Percentiles rank a stretch among this genome's conserved stretches.
phyloP scores from a whole-genome alignment of 352 stramenopile genomes.

The Phytophthora crassamura region DNA sequence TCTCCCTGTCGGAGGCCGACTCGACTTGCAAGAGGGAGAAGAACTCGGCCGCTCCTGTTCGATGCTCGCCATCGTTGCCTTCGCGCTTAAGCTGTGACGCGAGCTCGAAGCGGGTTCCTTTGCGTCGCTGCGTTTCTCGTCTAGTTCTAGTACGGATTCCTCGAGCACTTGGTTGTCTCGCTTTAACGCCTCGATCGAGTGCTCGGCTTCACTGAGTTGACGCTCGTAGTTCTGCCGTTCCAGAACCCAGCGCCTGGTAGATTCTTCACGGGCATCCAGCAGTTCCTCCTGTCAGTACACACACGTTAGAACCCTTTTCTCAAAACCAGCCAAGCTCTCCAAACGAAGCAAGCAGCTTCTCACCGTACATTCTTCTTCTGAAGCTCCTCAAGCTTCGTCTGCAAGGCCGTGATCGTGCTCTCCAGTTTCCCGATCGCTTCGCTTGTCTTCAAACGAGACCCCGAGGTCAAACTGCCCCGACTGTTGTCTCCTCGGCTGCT shows the following conservation, averaged over 20 bases:
- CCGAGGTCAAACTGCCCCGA: slow-evolving; percentile 12
- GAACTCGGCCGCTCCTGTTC: slow-evolving; percentile 6
- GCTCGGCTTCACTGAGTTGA: slow-evolving; percentile 67
- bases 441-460: slow-evolving; percentile 33
- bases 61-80: slow-evolving; percentile 15
- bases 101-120: slow-evolving; percentile 10
- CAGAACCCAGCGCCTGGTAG: slow-evolving; percentile 65
- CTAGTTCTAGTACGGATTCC: slow-evolving; percentile 61
- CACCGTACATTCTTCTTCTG: slow-evolving; percentile 80
- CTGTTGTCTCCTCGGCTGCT: slow-evolving; percentile 14
- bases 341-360: slow-evolving; percentile 12
- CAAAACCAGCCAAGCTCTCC: background rate
- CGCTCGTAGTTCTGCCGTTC: slow-evolving; percentile 77
- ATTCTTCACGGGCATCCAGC: slow-evolving; percentile 65
- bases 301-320: slow-evolving; percentile 3
- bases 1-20: slow-evolving; percentile 12
- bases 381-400: slow-evolving; percentile 70
- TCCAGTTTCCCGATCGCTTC: slow-evolving; percentile 60
- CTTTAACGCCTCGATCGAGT: slow-evolving; percentile 61
- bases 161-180: slow-evolving; percentile 66
- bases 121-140: slow-evolving; percentile 36
- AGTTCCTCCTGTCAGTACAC: slow-evolving; percentile 54
- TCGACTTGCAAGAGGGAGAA: slow-evolving; percentile 15
- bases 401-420: slow-evolving; percentile 57
- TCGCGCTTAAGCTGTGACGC: slow-evolving; percentile 7